Evolutionary conservation across 768 basidiomycete species (phyloP), one percentile per base, ranked within the genome.

Genomic region (Kwoniella dejecticola): DNA sequence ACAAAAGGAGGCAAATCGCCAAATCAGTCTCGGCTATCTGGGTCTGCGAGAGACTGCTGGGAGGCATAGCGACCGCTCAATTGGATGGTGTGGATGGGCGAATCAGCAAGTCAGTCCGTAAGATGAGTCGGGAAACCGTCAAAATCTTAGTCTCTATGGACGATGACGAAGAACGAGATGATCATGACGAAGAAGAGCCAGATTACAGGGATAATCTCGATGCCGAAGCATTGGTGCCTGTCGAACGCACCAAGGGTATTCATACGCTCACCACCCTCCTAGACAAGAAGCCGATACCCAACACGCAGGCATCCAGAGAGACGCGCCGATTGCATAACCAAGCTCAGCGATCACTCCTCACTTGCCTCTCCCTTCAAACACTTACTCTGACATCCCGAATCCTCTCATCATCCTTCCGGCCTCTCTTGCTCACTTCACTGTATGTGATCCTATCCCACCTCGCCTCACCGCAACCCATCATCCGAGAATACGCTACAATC

Each of bases 361-460:
- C 82, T 62, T 82, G 83, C 4, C 79, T 91, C 33, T 84, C 85
- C 15, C 83, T 99, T 6, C 89, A 91, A 61, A 79, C 90, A 6
- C 81, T 99, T 17, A 83, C 91, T 1, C 80, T 90, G 30, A 79
- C 84, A 11, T 83, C 91, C 0, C 84, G 84, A n/a, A 84, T 92
- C 54, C 82, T 93, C 30, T 86, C 87, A 56, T 81, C 86, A 11
- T 84, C 84, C 11, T 96, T 91, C 74, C 83, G 84, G 0, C 82
- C 87, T 0, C 80, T 90, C 17, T 85, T 97, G 41, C 84, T 97
- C 23, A 84, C 89, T 38, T 81, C 86, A 0, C 80, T 97, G 2
- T 98, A 98, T 80, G 90, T 90, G 1, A 79, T 96, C 41, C 84
- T 99, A 24, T 88, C 89, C 54, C 90, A 90, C 17, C 81, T 95